Percentiles rank a stretch among this genome's conserved stretches.
Conservation (phyloP, 2,329 filamentous ascomycete genomes). For the Neonectria faginata region DNA sequence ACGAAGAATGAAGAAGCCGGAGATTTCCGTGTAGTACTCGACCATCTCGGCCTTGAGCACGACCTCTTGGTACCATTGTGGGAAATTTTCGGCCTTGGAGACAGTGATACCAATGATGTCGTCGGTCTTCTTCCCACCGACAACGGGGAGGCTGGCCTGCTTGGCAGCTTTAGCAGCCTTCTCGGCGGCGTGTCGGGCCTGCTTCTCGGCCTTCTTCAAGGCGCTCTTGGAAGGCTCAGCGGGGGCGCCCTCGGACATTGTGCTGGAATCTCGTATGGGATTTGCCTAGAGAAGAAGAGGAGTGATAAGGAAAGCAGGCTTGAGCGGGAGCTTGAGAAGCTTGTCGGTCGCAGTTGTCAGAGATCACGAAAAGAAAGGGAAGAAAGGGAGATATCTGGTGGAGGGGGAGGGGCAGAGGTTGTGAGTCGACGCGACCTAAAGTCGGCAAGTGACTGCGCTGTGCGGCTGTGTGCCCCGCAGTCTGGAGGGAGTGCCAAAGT, state of each 20-base stretch:
- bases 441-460: constrained; percentile 36
- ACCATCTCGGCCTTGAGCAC: constrained; percentile 97
- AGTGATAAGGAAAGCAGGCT: constrained; percentile 10
- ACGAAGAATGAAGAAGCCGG: constrained; percentile 96
- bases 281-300: constrained; percentile 14
- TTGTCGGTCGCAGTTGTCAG: constrained; percentile 26
- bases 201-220: constrained; percentile 74
- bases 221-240: constrained; percentile 68
- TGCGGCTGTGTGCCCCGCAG: constrained; percentile 45
- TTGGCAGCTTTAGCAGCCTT: constrained; percentile 73
- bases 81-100: constrained; percentile 86
- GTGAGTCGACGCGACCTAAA: constrained; percentile 45
- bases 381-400: constrained; percentile 32
- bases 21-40: constrained; percentile 93
- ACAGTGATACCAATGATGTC: constrained; percentile 90
- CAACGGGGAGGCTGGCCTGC: constrained; percentile 62
- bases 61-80: constrained; percentile 97
- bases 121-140: constrained; percentile 70
- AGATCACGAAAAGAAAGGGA: constrained; percentile 31
- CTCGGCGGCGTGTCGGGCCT: constrained; percentile 69
- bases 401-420: constrained; percentile 32
- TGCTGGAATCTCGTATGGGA: constrained; percentile 38
- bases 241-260: constrained; percentile 48
- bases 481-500: constrained; percentile 34
- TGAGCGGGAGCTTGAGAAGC: constrained; percentile 23